Base-by-base conservation (phyloP, 805 yeast genomes). In the Kuraishia cidri region DNA sequence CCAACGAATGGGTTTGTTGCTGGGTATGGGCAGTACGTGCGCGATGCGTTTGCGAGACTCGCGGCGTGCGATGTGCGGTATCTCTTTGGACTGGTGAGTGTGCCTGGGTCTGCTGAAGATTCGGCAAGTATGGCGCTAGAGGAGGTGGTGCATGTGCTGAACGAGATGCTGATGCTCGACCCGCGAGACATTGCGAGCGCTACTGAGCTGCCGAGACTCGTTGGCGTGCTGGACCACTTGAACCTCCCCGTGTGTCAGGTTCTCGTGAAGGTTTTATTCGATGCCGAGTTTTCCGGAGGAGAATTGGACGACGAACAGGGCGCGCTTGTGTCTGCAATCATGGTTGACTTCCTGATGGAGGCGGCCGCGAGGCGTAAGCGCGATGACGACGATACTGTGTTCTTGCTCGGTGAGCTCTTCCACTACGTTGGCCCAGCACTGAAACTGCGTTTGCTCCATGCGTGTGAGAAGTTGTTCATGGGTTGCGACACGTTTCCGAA, bases 181-280 rank as follows among this genome's bases (percentile, higher is more conserved):
- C n/a, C 23, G 5, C 26, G 24, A 9, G 34, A n/a, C 12, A 22
- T 23, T 8, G 12, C 31, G 20, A 27, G 14, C 18, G 19, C 28
- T 9, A 13, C 18, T n/a, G 27, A 33, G 5, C 22, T 44, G 14
- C 10, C 30, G 19, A 37, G 39, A 6, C 34, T 56, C 4, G 37
- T 63, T 2, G 35, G 40, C 9, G 39, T 42, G 3, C 35, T 64
- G 14, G 48, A 60, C 33, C 62, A 60, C 31, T 64, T 62, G 42
- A 65, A 62, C 36, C 42, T 69, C 15, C 64, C 68, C 2, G 39
- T 67, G 2, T 48, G 60, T 23, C 74, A 69, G 37, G 41, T 64
- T 26, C 34, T 64, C 3, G 48, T 67, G 33, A 56, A 58, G 24
- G 36, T 51, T 7, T 36, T 51, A 2, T 34, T 65, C 26, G 51